Base-by-base conservation (phyloP, 768 basidiomycete genomes). In the Lactifluus subvellereus region DNA sequence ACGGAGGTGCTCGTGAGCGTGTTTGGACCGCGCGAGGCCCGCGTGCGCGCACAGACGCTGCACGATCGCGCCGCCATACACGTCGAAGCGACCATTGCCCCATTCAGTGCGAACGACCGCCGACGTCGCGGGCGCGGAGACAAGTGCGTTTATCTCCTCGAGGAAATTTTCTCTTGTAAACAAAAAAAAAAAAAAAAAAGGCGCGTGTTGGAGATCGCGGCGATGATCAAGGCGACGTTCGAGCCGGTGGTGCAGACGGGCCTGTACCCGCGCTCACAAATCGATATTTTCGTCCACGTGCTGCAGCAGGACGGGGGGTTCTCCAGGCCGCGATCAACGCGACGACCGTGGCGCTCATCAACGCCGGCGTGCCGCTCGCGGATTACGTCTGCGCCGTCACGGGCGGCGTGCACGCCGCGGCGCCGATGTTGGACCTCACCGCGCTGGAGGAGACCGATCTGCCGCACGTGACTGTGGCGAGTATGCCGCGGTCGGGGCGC, bases 281-380 rank as follows among this genome's bases (percentile, higher is more conserved):
- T 99, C 72, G 92, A 96, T 75, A 87, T 99, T 64, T 91, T 87
- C 74, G 80, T 99, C 7, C 94, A 96, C 73, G 87, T 99, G 33
- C 77, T 97, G 43, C 91, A 97, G 68, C 90, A 94, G 71, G 97
- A 99, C 70, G 97, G 97, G 91, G 91, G 0, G 78, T 98, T 47
- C 81, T 98, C 27, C 89, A 91, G 60, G 86, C 95, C 6, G 89
- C 92, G 67, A 91, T 99, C 70, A 99, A 98, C 72, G 95, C 88
- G 38, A 94, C 94, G 4, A 97, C 94, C 6, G 82, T 99, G 47
- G 94, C 96, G 0, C 83, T 99, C 35, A 84, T 91, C 68, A 86
- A 83, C 56, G 94, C 95, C 6, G 97, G 97, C 1, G 88, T 99
- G 27, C 90, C 97, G 0, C 79, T 98, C 68, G 74, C 85, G 56